These are phyloP conservation scores for Phytopythium chamaehyphon DNA, from an alignment of 352 stramenopile genomes.

Conservation along the genomic window DNA sequence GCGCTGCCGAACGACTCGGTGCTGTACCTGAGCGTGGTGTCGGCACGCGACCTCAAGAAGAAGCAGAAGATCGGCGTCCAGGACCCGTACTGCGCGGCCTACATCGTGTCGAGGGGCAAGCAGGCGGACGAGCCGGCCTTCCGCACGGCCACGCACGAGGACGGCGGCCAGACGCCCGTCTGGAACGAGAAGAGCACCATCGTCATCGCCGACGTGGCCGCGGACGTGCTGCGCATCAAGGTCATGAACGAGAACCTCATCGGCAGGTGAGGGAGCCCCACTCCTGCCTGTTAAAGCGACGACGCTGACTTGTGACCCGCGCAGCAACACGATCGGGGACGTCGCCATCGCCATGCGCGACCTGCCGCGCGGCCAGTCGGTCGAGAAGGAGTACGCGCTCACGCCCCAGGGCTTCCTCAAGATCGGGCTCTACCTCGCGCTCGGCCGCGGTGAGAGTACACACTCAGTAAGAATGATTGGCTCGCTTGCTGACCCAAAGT, in stretches of 20 bases:
- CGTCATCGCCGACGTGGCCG: conserved; percentile 59
- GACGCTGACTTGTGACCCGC: no score
- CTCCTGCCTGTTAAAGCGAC: no score
- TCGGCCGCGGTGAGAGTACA: conserved; percentile 65
- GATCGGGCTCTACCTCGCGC: conserved; percentile 63
- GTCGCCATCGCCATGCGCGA: conserved; percentile 64
- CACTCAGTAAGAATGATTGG: no score
- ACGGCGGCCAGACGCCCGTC: conserved; percentile 49
- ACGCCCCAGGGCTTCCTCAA: conserved; percentile 66
- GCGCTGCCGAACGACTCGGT: conserved; percentile 67
- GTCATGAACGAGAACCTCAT: conserved; percentile 80
- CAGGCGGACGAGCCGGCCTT: conserved; percentile 51
- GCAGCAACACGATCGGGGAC: conserved; percentile 66
- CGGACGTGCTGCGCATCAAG: conserved; percentile 64
- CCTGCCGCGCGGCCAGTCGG: conserved; percentile 63
- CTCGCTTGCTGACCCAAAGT: no score
- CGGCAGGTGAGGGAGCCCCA: conserved; percentile 51
- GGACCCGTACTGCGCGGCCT: conserved; percentile 66
- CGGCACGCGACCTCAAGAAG: conserved; percentile 58
- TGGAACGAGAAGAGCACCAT: conserved; percentile 79
- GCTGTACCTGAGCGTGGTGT: conserved; percentile 63
- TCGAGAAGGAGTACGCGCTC: conserved; percentile 78
- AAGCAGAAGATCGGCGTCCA: conserved; percentile 70
- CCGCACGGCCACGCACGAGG: conserved; percentile 72
- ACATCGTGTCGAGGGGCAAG: conserved; percentile 49